phyloP scores from a whole-genome alignment of 2,329 filamentous ascomycete genomes.

The Fusarium protoensiforme region DNA sequence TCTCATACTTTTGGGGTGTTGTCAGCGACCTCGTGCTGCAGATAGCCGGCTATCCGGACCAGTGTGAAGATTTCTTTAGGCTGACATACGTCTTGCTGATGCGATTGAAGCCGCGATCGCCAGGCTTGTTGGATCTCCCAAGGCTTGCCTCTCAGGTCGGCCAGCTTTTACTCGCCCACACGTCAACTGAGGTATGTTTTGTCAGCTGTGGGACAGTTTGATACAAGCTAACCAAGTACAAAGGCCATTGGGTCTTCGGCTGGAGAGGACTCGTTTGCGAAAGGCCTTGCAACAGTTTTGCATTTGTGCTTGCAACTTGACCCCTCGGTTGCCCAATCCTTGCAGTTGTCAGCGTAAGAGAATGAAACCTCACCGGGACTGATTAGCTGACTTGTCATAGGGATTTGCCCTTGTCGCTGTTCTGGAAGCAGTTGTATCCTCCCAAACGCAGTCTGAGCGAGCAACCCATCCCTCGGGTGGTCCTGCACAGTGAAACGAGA shows the following conservation, averaged over 20 bases:
- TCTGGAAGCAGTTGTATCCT: slow-evolving; percentile 76
- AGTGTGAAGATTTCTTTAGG: slow-evolving; percentile 59
- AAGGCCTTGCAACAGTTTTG: slow-evolving; percentile 45
- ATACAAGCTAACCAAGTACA: slow-evolving; percentile 2
- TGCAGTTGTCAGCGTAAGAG: slow-evolving; percentile 42
- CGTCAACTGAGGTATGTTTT: slow-evolving; percentile 52
- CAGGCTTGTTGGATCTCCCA: slow-evolving; percentile 46
- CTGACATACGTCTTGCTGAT: slow-evolving; percentile 55
- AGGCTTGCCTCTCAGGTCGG: slow-evolving; percentile 45
- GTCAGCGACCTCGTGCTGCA: slow-evolving; percentile 49
- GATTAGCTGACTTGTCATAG: slow-evolving; percentile 29
- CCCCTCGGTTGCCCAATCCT: slow-evolving; percentile 35
- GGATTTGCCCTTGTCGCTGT: slow-evolving; percentile 56
- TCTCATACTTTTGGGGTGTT: slow-evolving; percentile 46
- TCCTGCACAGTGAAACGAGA: slow-evolving; percentile 67
- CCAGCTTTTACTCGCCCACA: slow-evolving; percentile 52
- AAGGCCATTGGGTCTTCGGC: slow-evolving; percentile 44
- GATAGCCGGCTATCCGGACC: slow-evolving; percentile 44
- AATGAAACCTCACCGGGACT: not conserved
- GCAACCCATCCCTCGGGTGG: slow-evolving; percentile 50
- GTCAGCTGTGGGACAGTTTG: not conserved
- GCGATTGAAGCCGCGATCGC: slow-evolving; percentile 41
- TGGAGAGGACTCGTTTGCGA: slow-evolving; percentile 43
- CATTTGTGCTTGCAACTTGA: slow-evolving; percentile 47
- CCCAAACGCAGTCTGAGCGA: slow-evolving; percentile 49